Percentiles rank a stretch among this genome's conserved stretches.
These are phyloP conservation scores for Fusarium temperatum DNA, from an alignment of 2,329 filamentous ascomycete genomes.

Conservation along the genomic window DNA sequence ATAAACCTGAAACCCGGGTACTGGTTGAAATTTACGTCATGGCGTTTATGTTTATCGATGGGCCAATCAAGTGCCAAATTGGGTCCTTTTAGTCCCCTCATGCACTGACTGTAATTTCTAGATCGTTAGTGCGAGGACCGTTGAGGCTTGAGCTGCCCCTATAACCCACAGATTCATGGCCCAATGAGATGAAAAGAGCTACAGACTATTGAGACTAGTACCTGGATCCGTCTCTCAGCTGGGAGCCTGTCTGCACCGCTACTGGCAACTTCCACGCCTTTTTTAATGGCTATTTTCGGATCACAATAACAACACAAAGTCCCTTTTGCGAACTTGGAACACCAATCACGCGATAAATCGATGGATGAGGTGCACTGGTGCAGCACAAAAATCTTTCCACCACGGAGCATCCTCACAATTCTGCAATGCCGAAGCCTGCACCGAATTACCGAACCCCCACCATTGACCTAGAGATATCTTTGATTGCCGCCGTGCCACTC, in stretches of 20 bases:
- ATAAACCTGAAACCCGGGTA: neutral
- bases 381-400: fast-evolving
- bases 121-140: neutral
- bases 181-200: neutral
- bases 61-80: neutral
- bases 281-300: neutral
- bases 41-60: neutral
- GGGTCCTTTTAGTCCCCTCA: fast-evolving
- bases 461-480: too few species aligned
- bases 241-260: neutral
- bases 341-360: neutral
- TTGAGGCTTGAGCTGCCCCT: neutral
- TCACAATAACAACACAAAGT: too few species aligned
- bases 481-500: neutral
- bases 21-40: neutral
- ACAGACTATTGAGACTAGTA: neutral
- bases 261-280: neutral
- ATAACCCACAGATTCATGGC: neutral
- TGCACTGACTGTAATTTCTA: neutral
- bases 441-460: fast-evolving
- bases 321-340: too few species aligned
- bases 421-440: neutral
- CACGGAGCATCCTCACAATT: too few species aligned
- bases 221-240: neutral
- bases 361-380: too few species aligned